These are phyloP conservation scores for Draba incana DNA, from an alignment of 345 rosid genomes.

Conservation along the genomic window DNA sequence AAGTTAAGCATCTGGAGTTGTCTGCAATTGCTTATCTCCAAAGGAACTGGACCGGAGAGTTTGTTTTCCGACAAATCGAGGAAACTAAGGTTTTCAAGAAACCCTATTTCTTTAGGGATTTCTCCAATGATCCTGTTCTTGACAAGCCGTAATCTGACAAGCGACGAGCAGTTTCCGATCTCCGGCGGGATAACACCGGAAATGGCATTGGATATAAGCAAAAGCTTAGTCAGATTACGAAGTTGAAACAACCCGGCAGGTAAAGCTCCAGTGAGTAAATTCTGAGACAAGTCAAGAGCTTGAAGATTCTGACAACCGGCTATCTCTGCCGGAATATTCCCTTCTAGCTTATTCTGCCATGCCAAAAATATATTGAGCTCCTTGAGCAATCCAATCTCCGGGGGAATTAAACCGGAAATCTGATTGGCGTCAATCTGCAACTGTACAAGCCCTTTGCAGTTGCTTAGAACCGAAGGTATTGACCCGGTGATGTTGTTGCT, in stretches of 20 bases:
- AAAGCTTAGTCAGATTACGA: conserved; percentile 72
- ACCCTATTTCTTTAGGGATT: conserved; percentile 69
- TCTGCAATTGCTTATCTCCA: conserved; percentile 72
- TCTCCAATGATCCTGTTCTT: conserved; percentile 61
- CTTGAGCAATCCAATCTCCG: conserved; percentile 67
- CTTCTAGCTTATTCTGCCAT: conserved; percentile 81
- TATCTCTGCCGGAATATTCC: conserved; percentile 66
- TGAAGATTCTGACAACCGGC: conserved; percentile 64
- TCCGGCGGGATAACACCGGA: conserved; percentile 69
- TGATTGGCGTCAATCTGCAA: conserved; percentile 80
- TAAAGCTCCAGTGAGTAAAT: conserved; percentile 66
- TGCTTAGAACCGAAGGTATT: conserved; percentile 68
- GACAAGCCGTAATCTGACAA: conserved; percentile 66
- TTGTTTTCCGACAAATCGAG: conserved; percentile 72
- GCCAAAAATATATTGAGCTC: conserved; percentile 70
- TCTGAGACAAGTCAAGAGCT: conserved; percentile 75
- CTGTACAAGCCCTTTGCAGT: conserved; percentile 63
- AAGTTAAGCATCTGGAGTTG: conserved; percentile 72
- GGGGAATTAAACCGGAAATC: conserved; percentile 71
- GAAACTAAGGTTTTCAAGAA: conserved; percentile 63
- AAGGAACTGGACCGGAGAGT: conserved; percentile 64
- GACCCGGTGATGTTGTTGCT: conserved; percentile 82
- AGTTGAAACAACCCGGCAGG: conserved; percentile 71
- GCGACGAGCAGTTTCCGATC: conserved; percentile 68
- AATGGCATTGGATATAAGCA: conserved; percentile 71